Evolutionary conservation across 352 stramenopile genomes (phyloP), one percentile per base, ranked within the genome.

Genomic region (Phytophthora colocasiae): DNA sequence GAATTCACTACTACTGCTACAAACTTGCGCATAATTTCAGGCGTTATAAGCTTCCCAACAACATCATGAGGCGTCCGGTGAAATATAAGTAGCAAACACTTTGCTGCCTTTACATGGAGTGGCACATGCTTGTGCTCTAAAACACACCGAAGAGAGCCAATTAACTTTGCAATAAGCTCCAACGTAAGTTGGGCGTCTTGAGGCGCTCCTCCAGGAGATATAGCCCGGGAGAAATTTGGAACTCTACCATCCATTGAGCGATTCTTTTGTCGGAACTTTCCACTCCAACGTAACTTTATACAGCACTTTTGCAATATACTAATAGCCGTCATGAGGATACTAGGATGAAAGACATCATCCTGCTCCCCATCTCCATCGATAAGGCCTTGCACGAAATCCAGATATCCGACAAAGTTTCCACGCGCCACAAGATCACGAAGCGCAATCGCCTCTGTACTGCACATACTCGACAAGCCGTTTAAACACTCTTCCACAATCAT

Each of bases 401-500:
- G 41, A 65, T 85, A 92, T 9, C 64, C 71, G 27, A 67, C 61
- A 50, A 93, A 80, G 14, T 81, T 59, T 4, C 48, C 57, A 6
- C 56, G 41, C 6, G 59, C 72, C 29, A 83, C 66, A 10, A 96
- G 11, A 50, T 89, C 83, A 31, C 80, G 80, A 54, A 90, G 64
- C 50, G 82, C 80, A 11, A 75, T 75, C 6, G 70, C 57, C 52
- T 96, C 84, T 0, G 71, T 80, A 7, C 62, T 84, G 57, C 83
- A 93, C 31, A 91, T 61, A 31, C 67, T 87, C 15, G 78, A 87
- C n/a, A 96, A 67, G 0, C 87, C 87, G 49, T 80, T 93, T 26
- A 93, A 61, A 26, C 80, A 87, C 55, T 96, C 87, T 66, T 96
- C 87, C n/a, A 93, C 81, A 12, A 92, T 72, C 83, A 92, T 90